Conservation (phyloP, 2,329 filamentous ascomycete genomes). For the Nemania diffusa region DNA sequence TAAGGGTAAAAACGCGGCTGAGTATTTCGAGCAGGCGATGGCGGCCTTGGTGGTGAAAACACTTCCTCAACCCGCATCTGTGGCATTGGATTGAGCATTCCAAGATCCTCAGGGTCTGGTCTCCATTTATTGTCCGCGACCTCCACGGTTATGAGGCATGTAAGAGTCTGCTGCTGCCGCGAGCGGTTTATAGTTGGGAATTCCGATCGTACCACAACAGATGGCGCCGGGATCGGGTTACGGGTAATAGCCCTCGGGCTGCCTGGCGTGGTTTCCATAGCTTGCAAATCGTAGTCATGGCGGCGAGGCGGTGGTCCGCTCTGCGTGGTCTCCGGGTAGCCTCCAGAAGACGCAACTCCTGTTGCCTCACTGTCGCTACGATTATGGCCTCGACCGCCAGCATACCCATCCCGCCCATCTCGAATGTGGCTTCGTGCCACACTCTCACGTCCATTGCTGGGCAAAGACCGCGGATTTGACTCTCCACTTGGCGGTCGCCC, state of each 20-base stretch:
- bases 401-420: slow-evolving; percentile 63
- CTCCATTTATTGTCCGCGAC: slow-evolving; percentile 93
- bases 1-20: slow-evolving; percentile 72
- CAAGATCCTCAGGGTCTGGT: slow-evolving; percentile 83
- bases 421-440: slow-evolving; percentile 53
- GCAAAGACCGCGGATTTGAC: slow-evolving; percentile 43
- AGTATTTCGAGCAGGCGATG: slow-evolving; percentile 68
- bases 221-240: slow-evolving; percentile 90
- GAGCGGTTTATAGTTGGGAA: slow-evolving; percentile 94
- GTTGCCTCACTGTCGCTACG: slow-evolving; percentile 84
- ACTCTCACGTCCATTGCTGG: slow-evolving; percentile 47
- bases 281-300: slow-evolving; percentile 95
- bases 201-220: slow-evolving; percentile 94
- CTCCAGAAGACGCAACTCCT: slow-evolving; percentile 77
- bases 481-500: slow-evolving; percentile 64
- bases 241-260: slow-evolving; percentile 77
- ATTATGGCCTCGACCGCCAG: slow-evolving; percentile 64
- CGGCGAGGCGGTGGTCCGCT: slow-evolving; percentile 75
- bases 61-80: slow-evolving; percentile 64
- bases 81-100: slow-evolving; percentile 58
- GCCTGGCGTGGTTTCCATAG: slow-evolving; percentile 87
- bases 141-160: slow-evolving; percentile 93
- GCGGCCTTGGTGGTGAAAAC: slow-evolving; percentile 62
- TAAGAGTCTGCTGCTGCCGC: slow-evolving; percentile 92
- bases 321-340: slow-evolving; percentile 81